These are phyloP conservation scores for Prinsepia uniflora DNA, from an alignment of 306 rosid genomes.

Conservation along the genomic window DNA sequence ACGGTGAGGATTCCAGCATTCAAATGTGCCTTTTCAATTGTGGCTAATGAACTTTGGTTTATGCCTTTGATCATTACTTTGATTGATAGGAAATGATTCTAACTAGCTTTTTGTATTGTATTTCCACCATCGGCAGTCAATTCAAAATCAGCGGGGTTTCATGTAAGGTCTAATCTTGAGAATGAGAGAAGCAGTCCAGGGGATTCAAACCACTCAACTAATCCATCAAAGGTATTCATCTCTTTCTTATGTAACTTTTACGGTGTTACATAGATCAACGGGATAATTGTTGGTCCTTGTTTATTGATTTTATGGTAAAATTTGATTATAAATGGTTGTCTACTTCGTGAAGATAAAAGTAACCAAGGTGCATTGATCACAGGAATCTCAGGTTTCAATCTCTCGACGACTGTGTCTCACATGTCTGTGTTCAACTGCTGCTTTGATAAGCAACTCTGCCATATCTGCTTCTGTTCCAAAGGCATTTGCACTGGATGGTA, in stretches of 20 bases:
- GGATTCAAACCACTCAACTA: conserved; percentile 28
- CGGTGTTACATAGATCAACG: not conserved
- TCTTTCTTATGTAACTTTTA: not conserved
- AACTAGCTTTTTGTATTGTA: not conserved
- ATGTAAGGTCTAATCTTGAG: conserved; percentile 36
- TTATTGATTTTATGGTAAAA: not conserved
- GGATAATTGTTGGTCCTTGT: not conserved
- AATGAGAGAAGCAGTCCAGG: conserved; percentile 27
- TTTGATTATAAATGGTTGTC: not conserved
- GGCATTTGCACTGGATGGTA: conserved; percentile 55
- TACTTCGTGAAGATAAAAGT: not conserved
- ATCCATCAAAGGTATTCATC: conserved; percentile 32
- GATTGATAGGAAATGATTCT: not conserved
- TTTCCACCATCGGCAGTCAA: conserved; percentile 24
- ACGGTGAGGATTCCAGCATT: not conserved
- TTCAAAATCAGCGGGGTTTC: conserved; percentile 29
- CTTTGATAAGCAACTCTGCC: conserved; percentile 37
- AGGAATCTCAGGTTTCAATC: conserved; percentile 42
- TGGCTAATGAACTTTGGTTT: not conserved
- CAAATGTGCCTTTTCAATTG: not conserved
- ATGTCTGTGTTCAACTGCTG: conserved; percentile 58
- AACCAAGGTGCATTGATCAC: conserved; percentile 10
- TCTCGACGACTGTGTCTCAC: conserved; percentile 70
- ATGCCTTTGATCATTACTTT: not conserved
- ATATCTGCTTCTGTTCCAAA: conserved; percentile 28